These are phyloP conservation scores for Candida neerlandica DNA, from an alignment of 1,139 yeast genomes.

Conservation along the genomic window DNA sequence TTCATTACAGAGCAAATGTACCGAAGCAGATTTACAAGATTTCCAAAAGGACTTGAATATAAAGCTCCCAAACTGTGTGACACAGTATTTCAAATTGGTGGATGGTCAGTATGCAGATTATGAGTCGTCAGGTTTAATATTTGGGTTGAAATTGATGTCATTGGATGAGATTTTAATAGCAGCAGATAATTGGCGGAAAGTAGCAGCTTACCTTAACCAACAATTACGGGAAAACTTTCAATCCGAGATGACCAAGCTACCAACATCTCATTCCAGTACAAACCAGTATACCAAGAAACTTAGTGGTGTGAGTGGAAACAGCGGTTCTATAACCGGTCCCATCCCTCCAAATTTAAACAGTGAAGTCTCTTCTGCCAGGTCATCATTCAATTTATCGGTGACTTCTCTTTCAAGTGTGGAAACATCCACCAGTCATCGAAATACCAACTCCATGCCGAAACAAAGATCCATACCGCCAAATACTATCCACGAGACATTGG, in stretches of 20 bases:
- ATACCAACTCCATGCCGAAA: constrained; percentile 36
- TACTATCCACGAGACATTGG: constrained; percentile 68
- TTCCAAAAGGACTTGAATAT: constrained; percentile 66
- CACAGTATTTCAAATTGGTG: constrained; percentile 61
- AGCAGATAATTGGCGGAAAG: constrained; percentile 71
- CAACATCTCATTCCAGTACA: constrained; percentile 25
- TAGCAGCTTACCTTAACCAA: constrained; percentile 48
- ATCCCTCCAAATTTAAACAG: constrained; percentile 2
- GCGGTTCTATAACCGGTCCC: background rate
- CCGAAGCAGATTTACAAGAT: constrained; percentile 59
- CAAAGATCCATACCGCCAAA: constrained; percentile 80
- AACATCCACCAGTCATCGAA: constrained; percentile 8
- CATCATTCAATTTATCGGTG: constrained; percentile 12
- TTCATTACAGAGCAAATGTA: constrained; percentile 64
- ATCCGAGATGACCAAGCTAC: constrained; percentile 29
- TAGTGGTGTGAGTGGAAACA: constrained; percentile 12
- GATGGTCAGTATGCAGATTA: constrained; percentile 67
- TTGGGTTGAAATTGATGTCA: constrained; percentile 65
- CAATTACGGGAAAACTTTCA: constrained; percentile 26
- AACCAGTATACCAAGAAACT: constrained; percentile 26
- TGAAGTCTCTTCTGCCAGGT: constrained; percentile 13
- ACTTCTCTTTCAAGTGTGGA: constrained; percentile 11
- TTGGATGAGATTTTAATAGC: constrained; percentile 63
- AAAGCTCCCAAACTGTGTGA: constrained; percentile 59
- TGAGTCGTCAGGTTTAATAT: constrained; percentile 57